Conservation (phyloP, 257 asterid genomes). For the Anisodus acutangulus region DNA sequence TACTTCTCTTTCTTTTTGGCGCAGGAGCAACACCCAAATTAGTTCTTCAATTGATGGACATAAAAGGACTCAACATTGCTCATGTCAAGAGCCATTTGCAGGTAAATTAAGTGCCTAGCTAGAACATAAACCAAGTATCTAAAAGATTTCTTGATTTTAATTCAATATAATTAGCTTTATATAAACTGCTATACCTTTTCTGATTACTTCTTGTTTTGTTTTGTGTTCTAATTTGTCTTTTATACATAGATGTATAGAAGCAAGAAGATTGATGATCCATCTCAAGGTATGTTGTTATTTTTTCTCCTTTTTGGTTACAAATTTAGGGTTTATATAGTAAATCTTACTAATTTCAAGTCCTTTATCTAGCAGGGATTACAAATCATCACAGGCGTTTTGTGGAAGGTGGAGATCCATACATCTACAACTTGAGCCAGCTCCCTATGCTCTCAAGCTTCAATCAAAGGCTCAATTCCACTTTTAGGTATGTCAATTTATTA, state of each 20-base stretch:
- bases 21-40: constrained; percentile 91
- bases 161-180: neutral
- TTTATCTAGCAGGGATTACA: constrained; percentile 42
- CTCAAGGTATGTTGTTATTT: constrained; percentile 48
- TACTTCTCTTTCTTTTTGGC: constrained; percentile 29
- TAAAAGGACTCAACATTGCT: constrained; percentile 83
- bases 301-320: too few relatives aligned
- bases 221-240: constrained; percentile 26
- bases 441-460: constrained; percentile 46
- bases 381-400: constrained; percentile 46
- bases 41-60: constrained; percentile 76
- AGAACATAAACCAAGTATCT: neutral
- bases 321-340: constrained; percentile 37
- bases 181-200: neutral
- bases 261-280: constrained; percentile 69
- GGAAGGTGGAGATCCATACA: constrained; percentile 64
- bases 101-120: constrained; percentile 41
- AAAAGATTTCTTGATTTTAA: neutral
- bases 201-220: neutral
- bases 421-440: constrained; percentile 68
- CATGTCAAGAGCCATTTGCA: constrained; percentile 98
- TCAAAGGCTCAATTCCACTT: constrained; percentile 38
- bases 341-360: neutral
- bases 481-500: constrained; percentile 46
- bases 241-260: constrained; percentile 71